phyloP scores from a whole-genome alignment of 805 yeast species.

The Lipomyces spencermartinsiae region DNA sequence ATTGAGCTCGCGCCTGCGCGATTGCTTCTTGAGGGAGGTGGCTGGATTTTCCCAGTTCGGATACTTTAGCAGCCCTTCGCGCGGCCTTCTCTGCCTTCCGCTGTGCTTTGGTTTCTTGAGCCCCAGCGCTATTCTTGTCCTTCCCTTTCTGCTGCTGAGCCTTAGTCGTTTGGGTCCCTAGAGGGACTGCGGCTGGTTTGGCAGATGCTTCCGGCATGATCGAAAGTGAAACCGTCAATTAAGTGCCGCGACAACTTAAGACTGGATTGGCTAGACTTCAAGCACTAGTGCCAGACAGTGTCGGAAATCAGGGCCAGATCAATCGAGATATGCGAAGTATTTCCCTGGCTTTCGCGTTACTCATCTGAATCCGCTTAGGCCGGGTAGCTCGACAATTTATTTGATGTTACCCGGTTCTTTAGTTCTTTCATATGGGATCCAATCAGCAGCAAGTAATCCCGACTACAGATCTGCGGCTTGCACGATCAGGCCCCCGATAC shows the following conservation, averaged over 20 bases:
- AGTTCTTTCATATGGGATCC: background rate
- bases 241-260: background rate
- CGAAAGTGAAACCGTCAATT: background rate
- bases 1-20: slow-evolving; percentile 10
- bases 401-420: background rate
- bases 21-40: background rate
- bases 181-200: slow-evolving; percentile 3
- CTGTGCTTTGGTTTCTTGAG: slow-evolving; percentile 64
- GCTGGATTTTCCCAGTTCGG: slow-evolving; percentile 44
- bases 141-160: slow-evolving; percentile 17
- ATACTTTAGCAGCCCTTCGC: slow-evolving; percentile 86
- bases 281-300: background rate
- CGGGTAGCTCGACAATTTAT: background rate
- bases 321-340: background rate
- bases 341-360: background rate
- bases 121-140: slow-evolving; percentile 3
- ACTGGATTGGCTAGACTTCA: background rate
- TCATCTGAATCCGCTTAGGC: background rate
- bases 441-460: background rate
- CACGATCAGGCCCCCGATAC: too few relatives aligned
- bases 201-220: slow-evolving; percentile 23
- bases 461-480: background rate
- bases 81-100: slow-evolving; percentile 92
- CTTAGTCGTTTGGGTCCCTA: background rate
- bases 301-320: background rate